phyloP scores from a whole-genome alignment of 108 stramenopile species.

The Conticribra weissflogii region DNA sequence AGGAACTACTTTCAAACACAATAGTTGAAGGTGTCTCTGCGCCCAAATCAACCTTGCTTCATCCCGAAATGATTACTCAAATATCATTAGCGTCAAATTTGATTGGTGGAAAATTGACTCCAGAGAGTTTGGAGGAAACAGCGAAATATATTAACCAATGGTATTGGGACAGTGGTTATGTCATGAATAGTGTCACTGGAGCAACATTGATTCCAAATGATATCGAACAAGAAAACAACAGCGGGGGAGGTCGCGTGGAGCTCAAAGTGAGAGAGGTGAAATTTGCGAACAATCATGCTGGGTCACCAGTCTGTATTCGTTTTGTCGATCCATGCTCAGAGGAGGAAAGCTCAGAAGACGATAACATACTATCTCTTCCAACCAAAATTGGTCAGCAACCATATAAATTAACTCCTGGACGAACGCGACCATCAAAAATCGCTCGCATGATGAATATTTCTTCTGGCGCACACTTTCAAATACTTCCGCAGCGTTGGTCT shows the following conservation, averaged over 20 bases:
- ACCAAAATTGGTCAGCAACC: slow-evolving; percentile 35
- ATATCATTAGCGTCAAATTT: slow-evolving; percentile 68
- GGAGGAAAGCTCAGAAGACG: slow-evolving; percentile 53
- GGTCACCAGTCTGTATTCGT: slow-evolving; percentile 57
- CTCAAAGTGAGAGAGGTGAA: slow-evolving; percentile 55
- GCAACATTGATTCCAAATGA: slow-evolving; percentile 66
- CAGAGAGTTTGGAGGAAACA: slow-evolving; percentile 67
- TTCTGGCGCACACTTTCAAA: slow-evolving; percentile 72
- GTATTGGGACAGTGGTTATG: slow-evolving; percentile 77
- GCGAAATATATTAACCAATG: slow-evolving; percentile 63
- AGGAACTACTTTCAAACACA: slow-evolving; percentile 34
- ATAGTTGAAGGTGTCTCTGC: slow-evolving; percentile 41
- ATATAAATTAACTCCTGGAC: slow-evolving; percentile 60
- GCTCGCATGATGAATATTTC: slow-evolving; percentile 60
- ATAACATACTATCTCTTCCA: slow-evolving; percentile 10
- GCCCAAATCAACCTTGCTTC: slow-evolving; percentile 70
- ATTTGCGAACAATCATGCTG: slow-evolving; percentile 18
- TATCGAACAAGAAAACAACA: slow-evolving; percentile 41
- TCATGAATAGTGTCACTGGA: slow-evolving; percentile 75
- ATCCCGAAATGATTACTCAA: slow-evolving; percentile 58
- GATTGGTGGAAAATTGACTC: slow-evolving; percentile 62
- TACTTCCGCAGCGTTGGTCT: slow-evolving; percentile 35
- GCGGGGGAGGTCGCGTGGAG: slow-evolving; percentile 50
- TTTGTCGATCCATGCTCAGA: slow-evolving; percentile 74
- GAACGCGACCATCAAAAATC: slow-evolving; percentile 63